Evolutionary conservation across 441 rosid species (phyloP), one percentile per base, ranked within the genome.

Genomic region (Melastoma candidum): DNA sequence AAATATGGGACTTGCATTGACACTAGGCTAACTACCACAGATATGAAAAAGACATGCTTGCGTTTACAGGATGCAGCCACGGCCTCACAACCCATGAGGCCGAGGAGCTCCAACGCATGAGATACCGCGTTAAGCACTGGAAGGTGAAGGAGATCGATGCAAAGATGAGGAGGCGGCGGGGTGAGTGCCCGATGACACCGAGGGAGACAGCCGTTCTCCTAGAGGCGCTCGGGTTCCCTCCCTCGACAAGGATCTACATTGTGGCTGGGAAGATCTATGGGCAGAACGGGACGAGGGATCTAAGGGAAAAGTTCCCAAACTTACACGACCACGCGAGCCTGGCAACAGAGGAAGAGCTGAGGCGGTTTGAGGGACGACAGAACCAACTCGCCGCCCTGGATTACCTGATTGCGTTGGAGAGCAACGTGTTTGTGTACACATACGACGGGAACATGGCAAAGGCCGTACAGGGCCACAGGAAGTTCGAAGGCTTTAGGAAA

Each of bases 1-100:
- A 11, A 45, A 7, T 39, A 25, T 49, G 29, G 22, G 43, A 50
- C 2, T 12, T 12, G 32, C 44, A 24, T 41, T 50, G 29, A 32
- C 56, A 12, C 11, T 6, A 12, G 13, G 26, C 47, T 45, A 29
- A 46, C 13, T 43, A 13, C 26, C 22, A 36, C 57, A 60, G 64
- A 53, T 60, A 60, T 47, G 64, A 60, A 22, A 60, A 60, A 39
- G 64, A 60, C 64, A 60, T 60, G 58, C 57, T 60, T 17, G 64
- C 64, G 41, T 60, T 60, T 47, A 60, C 64, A 9, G 64, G 64
- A 53, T 60, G 64, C 64, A 47, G 14, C 52, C 64, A 53, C 26
- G 47, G 54, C 49, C 64, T 60, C 43, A 60, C 52, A 3, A 6
- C 45, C n/a, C 22, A 50, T 10, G 64, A 60, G 46, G 27, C 57